A percentile compares a stretch with the other conserved stretches of the same genome.
These are phyloP conservation scores for Cymbopogon citratus DNA, from an alignment of 176 grass and related monocot species.

Conservation along the genomic window DNA sequence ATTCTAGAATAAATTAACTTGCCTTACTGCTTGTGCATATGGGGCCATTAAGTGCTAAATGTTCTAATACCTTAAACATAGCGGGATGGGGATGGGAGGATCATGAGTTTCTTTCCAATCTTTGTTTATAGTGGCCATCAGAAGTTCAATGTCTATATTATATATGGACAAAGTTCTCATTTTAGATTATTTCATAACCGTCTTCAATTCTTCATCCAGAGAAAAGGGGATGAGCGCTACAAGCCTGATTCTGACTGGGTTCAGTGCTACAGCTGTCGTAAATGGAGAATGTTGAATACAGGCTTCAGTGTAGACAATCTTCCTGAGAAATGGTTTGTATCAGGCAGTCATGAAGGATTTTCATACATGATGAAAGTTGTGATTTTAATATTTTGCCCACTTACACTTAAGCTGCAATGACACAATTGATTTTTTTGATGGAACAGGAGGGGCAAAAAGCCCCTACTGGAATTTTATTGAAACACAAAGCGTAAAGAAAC, in stretches of 20 bases:
- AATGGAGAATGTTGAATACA: constrained; percentile 69
- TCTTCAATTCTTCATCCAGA: constrained; percentile 34
- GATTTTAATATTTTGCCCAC: not conserved
- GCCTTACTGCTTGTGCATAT: not conserved
- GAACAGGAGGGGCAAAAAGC: too few relatives aligned
- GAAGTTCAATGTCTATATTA: not conserved
- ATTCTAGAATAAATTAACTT: not conserved
- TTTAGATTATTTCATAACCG: not conserved
- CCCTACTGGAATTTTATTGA: too few relatives aligned
- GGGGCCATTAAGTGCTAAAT: constrained; percentile 2
- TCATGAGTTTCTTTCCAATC: not conserved
- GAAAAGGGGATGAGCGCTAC: constrained; percentile 35
- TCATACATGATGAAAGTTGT: not conserved
- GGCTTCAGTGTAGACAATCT: constrained; percentile 46
- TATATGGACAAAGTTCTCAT: not conserved
- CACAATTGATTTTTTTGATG: too few relatives aligned
- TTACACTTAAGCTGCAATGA: not conserved
- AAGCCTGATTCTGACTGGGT: constrained; percentile 81
- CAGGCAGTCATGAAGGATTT: constrained; percentile 8
- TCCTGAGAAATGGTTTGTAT: constrained; percentile 62
- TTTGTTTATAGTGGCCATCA: not conserved
- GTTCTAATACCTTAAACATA: not conserved
- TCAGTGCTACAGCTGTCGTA: constrained; percentile 73
- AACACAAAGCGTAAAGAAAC: too few relatives aligned
- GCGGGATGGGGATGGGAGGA: not conserved